phyloP scores from a whole-genome alignment of 2,329 filamentous ascomycete species.

The Colletotrichum sublineola region DNA sequence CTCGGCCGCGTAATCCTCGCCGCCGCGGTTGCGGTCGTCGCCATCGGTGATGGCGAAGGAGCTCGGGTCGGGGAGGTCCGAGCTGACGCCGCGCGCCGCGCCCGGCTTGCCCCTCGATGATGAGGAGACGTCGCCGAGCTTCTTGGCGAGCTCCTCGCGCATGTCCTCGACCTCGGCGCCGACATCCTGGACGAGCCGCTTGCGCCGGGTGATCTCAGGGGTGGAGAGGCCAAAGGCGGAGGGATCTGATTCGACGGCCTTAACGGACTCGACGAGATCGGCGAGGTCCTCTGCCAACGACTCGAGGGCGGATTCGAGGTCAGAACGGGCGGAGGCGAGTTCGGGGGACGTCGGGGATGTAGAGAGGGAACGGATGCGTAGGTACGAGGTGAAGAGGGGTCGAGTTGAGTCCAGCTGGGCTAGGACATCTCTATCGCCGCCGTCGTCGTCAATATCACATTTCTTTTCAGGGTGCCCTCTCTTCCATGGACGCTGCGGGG shows the following conservation, averaged over 20 bases:
- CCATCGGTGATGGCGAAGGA: conserved; percentile 71
- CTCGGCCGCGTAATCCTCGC: conserved; percentile 77
- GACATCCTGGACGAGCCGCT: conserved; percentile 89
- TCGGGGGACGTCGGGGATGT: conserved; percentile 82
- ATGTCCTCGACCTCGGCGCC: conserved; percentile 90
- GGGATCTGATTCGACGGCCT: conserved; percentile 88
- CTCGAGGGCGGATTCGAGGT: conserved; percentile 75
- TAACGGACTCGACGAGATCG: conserved; percentile 89
- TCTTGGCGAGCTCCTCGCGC: conserved; percentile 81
- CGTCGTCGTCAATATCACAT: background rate
- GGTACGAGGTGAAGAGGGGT: conserved; percentile 92
- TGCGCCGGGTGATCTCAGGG: conserved; percentile 83
- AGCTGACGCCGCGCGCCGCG: conserved; percentile 51
- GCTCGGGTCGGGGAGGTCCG: conserved; percentile 67
- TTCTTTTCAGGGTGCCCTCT: background rate
- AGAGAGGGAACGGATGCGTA: conserved; percentile 91
- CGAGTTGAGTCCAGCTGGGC: conserved; percentile 83
- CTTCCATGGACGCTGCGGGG: background rate
- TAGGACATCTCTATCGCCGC: conserved; percentile 81
- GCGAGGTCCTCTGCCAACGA: conserved; percentile 85
- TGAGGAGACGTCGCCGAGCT: conserved; percentile 55
- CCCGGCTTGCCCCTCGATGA: conserved; percentile 42
- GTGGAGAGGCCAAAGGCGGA: conserved; percentile 87
- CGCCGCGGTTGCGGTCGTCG: conserved; percentile 58
- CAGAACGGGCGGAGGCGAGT: conserved; percentile 80